Base-by-base conservation (phyloP, 306 rosid genomes). In the Sindora glabra region DNA sequence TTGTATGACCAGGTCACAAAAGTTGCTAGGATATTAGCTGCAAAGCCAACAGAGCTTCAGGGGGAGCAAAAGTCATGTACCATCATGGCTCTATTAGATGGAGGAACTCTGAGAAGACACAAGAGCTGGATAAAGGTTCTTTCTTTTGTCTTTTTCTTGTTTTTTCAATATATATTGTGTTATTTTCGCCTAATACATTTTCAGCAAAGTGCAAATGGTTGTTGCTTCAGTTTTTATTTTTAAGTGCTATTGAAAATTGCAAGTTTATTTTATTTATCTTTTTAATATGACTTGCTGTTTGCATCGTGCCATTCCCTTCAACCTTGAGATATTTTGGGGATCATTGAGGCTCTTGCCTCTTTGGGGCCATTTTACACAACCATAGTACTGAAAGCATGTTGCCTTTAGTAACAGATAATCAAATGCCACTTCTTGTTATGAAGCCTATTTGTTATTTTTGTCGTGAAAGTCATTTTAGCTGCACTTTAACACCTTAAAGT, bases 31-130 rank as follows among this genome's bases (percentile, higher is more conserved):
- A 69, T 72, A 69, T 71, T 92, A 69, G 95, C 90, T 0, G 82
- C 82, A 29, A 85, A 71, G 79, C 86, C 89, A 21, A 46, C 39
- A 5, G 88, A 74, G 49, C 59, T 72, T 15, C 78, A 78, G 67
- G 49, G 47, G 65, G 99, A 77, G 75, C 83, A 74, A 55, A 86
- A 80, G 59, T 74, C 76, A 21, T 83, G 81, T 69, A 77, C 81
- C 51, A 82, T 86, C 65, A 92, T 92, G 99, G 90, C 95, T 74
- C 80, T 92, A 64, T 84, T 92, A 56, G 99, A 92, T 48, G 96
- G 96, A 57, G 99, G 99, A 79, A 78, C 86, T 55, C 71, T 92
- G 82, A 86, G 56, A 75, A 83, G 95, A 70, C 94, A 92, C 39
- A 89, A 82, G 81, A 92, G 77, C 72, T 92, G 96, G 99, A 74